Percentiles rank a stretch among this genome's conserved stretches.
phyloP scores from a whole-genome alignment of 1,139 yeast species.

The Sugiyamaella castrensis region DNA sequence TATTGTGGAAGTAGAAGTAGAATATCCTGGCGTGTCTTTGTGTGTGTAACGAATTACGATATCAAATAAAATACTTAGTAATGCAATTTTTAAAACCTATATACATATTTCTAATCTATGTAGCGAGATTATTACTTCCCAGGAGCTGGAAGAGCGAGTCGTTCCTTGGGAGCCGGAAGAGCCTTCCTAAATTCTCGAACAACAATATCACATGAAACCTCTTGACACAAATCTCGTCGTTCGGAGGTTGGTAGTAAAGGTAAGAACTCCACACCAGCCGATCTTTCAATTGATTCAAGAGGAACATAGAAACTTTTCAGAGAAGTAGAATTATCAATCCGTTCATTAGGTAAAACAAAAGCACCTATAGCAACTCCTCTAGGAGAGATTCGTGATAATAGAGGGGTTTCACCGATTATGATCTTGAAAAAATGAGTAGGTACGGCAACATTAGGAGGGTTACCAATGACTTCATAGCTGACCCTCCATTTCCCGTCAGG shows the following conservation, averaged over 20 bases:
- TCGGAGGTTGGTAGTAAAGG: constrained; percentile 60
- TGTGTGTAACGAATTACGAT: no score
- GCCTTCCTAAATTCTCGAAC: constrained; percentile 77
- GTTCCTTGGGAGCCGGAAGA: constrained; percentile 37
- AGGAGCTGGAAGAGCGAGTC: constrained; percentile 41
- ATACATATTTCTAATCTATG: no score
- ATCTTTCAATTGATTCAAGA: constrained; percentile 78
- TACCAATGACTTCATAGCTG: constrained; percentile 88
- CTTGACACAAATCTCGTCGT: constrained; percentile 70
- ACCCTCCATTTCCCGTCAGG: constrained; percentile 81
- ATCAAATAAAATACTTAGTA: no score
- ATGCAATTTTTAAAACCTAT: no score
- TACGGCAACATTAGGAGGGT: constrained; percentile 94
- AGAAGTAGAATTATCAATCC: constrained; percentile 66
- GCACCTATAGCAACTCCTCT: constrained; percentile 72
- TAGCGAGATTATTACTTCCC: constrained; percentile 19
- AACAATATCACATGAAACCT: constrained; percentile 72
- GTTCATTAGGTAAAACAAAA: constrained; percentile 85
- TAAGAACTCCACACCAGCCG: constrained; percentile 80
- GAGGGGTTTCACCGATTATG: constrained; percentile 71
- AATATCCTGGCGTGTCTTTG: no score
- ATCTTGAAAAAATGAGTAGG: constrained; percentile 96
- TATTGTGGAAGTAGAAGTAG: no score
- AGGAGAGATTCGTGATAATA: constrained; percentile 13
- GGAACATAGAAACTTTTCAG: constrained; percentile 82